Conservation (phyloP, 2,329 filamentous ascomycete species). For the Colletotrichum somersetense region DNA sequence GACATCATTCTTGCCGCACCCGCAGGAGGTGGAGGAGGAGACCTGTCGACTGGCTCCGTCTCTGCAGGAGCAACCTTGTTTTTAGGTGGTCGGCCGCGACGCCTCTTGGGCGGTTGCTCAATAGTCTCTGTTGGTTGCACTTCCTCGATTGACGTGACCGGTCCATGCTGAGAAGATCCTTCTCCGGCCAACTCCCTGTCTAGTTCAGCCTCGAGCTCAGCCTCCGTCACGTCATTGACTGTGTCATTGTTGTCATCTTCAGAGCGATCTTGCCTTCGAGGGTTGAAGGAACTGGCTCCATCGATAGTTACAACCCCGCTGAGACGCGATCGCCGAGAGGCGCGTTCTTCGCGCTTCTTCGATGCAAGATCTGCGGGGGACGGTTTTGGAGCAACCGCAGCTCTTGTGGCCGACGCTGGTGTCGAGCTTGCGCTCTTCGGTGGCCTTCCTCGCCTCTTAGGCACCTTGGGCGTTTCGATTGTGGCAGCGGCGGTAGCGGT, state of each 20-base stretch:
- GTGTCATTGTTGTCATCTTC: conserved; percentile 32
- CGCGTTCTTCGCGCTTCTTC: conserved; percentile 29
- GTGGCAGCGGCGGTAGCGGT: conserved; percentile 35
- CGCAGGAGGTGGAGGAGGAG: conserved; percentile 28
- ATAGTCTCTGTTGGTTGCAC: conserved; percentile 35
- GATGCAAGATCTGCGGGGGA: conserved; percentile 36
- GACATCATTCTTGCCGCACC: conserved; percentile 57
- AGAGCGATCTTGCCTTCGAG: conserved; percentile 7
- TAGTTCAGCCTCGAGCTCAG: conserved; percentile 53
- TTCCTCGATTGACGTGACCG: conserved; percentile 12
- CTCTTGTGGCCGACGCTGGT: conserved; percentile 22
- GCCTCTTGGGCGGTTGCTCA: conserved; percentile 23
- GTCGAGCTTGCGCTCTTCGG: conserved; percentile 53
- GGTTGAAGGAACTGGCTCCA: conserved; percentile 29
- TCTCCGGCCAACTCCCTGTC: conserved; percentile 49
- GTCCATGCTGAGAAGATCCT: conserved; percentile 19
- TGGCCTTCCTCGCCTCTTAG: conserved; percentile 48
- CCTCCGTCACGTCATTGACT: conserved; percentile 44
- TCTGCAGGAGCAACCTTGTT: conserved; percentile 12
- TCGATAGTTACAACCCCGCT: conserved; percentile 29
- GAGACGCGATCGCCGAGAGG: conserved; percentile 41
- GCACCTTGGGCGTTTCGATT: conserved; percentile 46
- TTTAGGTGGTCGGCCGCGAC: conserved; percentile 39
- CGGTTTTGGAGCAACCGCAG: conserved; percentile 19
- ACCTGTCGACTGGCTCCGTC: conserved; percentile 20